These are phyloP conservation scores for Rhodotorula graminis DNA, from an alignment of 768 basidiomycete species.

Conservation along the genomic window DNA sequence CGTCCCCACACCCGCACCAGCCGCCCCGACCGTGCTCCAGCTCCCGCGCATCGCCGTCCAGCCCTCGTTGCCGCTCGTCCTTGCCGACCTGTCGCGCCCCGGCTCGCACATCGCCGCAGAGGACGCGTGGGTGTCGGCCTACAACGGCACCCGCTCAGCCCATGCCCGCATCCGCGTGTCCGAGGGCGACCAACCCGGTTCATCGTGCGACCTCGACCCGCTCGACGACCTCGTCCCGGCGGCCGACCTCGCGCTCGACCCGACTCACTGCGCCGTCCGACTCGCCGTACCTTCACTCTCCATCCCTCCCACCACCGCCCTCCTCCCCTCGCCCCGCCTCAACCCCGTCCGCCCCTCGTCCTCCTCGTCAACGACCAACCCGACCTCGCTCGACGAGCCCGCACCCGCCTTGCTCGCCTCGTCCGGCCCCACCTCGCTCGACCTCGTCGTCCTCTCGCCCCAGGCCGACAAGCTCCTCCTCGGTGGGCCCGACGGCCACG, in stretches of 20 bases:
- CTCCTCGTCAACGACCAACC: conserved; percentile 52
- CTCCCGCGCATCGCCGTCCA: conserved; percentile 18
- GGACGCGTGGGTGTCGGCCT: conserved; percentile 71
- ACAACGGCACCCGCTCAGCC: conserved; percentile 52
- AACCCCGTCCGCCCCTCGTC: conserved; percentile 42
- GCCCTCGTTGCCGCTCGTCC: conserved; percentile 12
- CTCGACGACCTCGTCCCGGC: conserved; percentile 42
- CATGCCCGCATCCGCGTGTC: conserved; percentile 61
- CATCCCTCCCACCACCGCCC: conserved; percentile 54
- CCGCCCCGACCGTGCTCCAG: not conserved
- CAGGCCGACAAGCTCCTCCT: conserved; percentile 19
- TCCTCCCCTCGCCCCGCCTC: conserved; percentile 49
- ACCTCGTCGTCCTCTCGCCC: conserved; percentile 17
- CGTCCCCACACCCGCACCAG: too few species aligned
- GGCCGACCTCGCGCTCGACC: conserved; percentile 52
- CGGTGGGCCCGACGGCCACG: conserved; percentile 26
- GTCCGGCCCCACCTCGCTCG: conserved; percentile 8
- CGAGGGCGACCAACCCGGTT: conserved; percentile 53
- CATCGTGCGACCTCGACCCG: conserved; percentile 53
- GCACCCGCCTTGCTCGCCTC: conserved; percentile 29
- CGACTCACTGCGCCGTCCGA: conserved; percentile 40
- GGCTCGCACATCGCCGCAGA: conserved; percentile 46
- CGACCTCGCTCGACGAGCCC: conserved; percentile 49
- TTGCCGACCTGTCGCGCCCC: conserved; percentile 8
- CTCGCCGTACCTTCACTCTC: conserved; percentile 56